A percentile compares a stretch with the other conserved stretches of the same genome.
Evolutionary conservation across 2,329 filamentous ascomycete species (phyloP).

Genomic region (Xylaria sp.): DNA sequence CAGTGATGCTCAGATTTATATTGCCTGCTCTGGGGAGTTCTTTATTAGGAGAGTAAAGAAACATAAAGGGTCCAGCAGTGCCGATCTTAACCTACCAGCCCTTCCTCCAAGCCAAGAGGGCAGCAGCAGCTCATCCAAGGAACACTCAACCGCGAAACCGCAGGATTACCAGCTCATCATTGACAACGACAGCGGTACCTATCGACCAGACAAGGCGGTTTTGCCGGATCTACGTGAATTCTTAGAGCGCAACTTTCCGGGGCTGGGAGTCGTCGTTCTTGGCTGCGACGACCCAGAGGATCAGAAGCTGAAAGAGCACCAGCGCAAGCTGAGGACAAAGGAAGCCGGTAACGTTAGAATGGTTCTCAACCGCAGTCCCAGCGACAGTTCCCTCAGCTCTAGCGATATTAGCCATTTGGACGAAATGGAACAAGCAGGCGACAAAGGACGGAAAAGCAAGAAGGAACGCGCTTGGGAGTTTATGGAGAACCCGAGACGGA

Average conservation of each 20-base stretch:
- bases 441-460: constrained; percentile 59
- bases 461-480: constrained; percentile 63
- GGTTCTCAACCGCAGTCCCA: constrained; percentile 67
- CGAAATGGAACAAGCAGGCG: constrained; percentile 55
- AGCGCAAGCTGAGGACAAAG: constrained; percentile 78
- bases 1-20: constrained; percentile 89
- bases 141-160: constrained; percentile 59
- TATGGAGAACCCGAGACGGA: constrained; percentile 60
- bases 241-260: constrained; percentile 78
- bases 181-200: constrained; percentile 95
- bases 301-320: constrained; percentile 78
- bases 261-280: constrained; percentile 77
- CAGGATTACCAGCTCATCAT: constrained; percentile 85
- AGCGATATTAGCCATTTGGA: constrained; percentile 64
- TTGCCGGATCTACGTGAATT: constrained; percentile 78
- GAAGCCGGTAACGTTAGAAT: constrained; percentile 63
- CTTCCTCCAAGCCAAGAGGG: constrained; percentile 61
- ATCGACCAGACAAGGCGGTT: constrained; percentile 82
- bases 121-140: constrained; percentile 59
- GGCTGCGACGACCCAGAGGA: constrained; percentile 84
- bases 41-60: constrained; percentile 78
- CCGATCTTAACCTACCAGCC: constrained; percentile 58
- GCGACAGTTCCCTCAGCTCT: constrained; percentile 62
- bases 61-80: constrained; percentile 57
- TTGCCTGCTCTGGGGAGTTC: constrained; percentile 93